phyloP scores from a whole-genome alignment of 345 rosid genomes.

The Sisymbrium irio region DNA sequence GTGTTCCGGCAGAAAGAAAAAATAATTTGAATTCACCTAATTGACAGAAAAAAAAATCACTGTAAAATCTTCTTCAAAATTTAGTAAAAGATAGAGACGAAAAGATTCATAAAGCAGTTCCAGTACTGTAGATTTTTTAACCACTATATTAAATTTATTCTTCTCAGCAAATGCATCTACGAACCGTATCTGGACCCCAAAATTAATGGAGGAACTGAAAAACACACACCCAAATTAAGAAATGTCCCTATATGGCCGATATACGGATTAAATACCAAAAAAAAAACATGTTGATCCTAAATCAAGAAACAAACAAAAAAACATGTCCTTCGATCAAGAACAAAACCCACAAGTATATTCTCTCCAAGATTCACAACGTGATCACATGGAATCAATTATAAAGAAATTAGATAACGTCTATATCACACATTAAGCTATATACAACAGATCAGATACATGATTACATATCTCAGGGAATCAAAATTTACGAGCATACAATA shows the following conservation, averaged over 20 bases:
- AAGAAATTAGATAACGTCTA: background rate
- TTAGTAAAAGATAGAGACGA: background rate
- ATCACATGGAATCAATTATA: conserved; percentile 28
- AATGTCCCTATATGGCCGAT: background rate
- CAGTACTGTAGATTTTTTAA: background rate
- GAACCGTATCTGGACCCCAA: background rate
- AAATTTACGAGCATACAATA: conserved; percentile 24
- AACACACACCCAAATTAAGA: background rate
- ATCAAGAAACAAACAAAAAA: conserved; percentile 1
- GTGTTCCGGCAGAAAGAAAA: background rate
- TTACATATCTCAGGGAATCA: background rate
- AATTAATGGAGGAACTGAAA: background rate
- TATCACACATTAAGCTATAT: background rate
- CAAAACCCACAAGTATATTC: background rate
- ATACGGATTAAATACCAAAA: background rate
- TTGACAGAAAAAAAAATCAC: background rate
- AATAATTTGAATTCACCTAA: background rate
- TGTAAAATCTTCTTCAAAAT: background rate
- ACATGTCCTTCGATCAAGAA: background rate
- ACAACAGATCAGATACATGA: background rate
- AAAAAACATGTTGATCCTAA: background rate
- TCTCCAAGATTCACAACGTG: conserved; percentile 27
- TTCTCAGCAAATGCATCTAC: background rate
- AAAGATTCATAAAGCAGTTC: background rate
- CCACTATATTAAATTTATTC: background rate